These are phyloP conservation scores for Phyllosticta citriasiana DNA, from an alignment of 2,329 filamentous ascomycete species.

Conservation along the genomic window DNA sequence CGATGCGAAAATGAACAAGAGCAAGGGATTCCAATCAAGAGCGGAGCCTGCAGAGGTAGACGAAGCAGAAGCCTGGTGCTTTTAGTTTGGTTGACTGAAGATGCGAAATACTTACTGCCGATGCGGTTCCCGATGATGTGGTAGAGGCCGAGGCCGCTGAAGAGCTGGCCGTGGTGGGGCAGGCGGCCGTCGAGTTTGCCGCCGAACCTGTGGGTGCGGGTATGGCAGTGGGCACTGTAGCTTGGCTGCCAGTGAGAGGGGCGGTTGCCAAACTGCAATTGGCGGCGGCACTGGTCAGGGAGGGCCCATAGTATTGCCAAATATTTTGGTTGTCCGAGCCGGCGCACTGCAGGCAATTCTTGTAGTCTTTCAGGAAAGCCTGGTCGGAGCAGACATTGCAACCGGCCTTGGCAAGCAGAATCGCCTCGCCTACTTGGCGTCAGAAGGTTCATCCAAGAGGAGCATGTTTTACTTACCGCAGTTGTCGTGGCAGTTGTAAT, in stretches of 20 bases:
- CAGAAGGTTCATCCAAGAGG: not conserved
- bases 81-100: not conserved
- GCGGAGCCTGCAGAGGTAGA: not conserved
- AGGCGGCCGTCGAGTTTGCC: not conserved
- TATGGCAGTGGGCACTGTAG: not conserved
- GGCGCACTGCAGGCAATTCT: conserved; percentile 33
- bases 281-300: conserved; percentile 29
- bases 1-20: not conserved
- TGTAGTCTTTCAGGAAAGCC: conserved; percentile 20
- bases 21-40: not conserved
- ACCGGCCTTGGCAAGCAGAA: conserved; percentile 14
- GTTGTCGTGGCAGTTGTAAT: conserved; percentile 27
- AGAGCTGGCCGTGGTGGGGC: not conserved
- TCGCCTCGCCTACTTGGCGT: conserved; percentile 18
- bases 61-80: not conserved
- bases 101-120: not conserved
- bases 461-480: conserved; percentile 19
- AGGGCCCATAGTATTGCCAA: conserved; percentile 35
- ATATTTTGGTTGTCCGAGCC: conserved; percentile 28
- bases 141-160: not conserved
- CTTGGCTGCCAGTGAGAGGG: not conserved
- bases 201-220: not conserved
- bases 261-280: conserved; percentile 22
- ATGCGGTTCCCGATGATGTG: not conserved
- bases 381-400: conserved; percentile 15